phyloP scores from a whole-genome alignment of 371 early-diverging fungal species.

The Batrachochytrium dendrobatidis region DNA sequence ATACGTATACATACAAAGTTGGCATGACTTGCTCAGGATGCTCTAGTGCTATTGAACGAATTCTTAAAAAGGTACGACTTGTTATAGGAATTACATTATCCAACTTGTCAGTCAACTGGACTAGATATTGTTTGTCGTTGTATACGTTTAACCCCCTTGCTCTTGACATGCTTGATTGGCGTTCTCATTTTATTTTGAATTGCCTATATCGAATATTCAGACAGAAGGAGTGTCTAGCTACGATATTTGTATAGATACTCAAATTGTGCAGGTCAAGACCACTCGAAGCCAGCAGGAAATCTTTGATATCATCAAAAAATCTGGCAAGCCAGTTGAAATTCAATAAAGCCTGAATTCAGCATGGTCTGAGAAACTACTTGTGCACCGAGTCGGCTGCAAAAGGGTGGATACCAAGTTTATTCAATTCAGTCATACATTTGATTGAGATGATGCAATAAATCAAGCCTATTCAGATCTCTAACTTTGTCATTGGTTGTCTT shows the following conservation, averaged over 20 bases:
- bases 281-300: constrained; percentile 49
- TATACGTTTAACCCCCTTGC: background rate
- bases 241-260: constrained; percentile 62
- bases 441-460: constrained; percentile 21
- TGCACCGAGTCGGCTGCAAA: background rate
- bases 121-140: background rate
- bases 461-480: constrained; percentile 17
- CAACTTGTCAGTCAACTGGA: background rate
- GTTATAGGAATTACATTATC: background rate
- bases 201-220: constrained; percentile 10
- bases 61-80: constrained; percentile 55
- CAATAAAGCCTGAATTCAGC: too few relatives aligned
- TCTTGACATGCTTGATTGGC: background rate
- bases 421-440: constrained; percentile 21
- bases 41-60: constrained; percentile 66
- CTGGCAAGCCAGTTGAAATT: constrained; percentile 50
- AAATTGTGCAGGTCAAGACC: constrained; percentile 57
- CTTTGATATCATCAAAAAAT: constrained; percentile 64
- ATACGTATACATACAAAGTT: constrained; percentile 62
- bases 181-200: background rate
- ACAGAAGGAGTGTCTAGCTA: constrained; percentile 44
- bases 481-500: constrained; percentile 19
- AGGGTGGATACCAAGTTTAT: background rate
- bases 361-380: too few relatives aligned
- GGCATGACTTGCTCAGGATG: constrained; percentile 80